Conservation (phyloP, 1,284 basidiomycete genomes). For the Athelia sp. region DNA sequence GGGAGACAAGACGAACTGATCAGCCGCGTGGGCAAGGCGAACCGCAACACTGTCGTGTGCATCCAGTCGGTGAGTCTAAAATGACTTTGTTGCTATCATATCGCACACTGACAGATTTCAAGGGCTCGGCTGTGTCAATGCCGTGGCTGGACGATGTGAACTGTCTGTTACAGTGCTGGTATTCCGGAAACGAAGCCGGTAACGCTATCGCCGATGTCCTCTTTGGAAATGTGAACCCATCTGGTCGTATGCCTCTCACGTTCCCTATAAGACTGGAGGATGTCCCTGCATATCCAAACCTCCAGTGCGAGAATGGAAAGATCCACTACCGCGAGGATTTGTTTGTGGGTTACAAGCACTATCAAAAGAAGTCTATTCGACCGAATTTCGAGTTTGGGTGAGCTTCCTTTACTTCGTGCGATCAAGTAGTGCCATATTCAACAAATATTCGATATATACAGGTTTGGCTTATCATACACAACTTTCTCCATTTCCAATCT, state of each 20-base stretch:
- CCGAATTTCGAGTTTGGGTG: constrained; percentile 72
- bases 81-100: not conserved
- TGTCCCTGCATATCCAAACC: constrained; percentile 57
- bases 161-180: constrained; percentile 61
- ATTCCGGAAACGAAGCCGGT: constrained; percentile 73
- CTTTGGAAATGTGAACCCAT: constrained; percentile 69
- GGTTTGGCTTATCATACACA: constrained; percentile 72
- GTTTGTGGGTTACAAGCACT: constrained; percentile 72
- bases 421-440: too few relatives aligned
- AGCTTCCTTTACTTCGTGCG: too few relatives aligned
- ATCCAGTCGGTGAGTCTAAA: constrained; percentile 53
- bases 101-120: not conserved
- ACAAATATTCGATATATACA: too few relatives aligned
- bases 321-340: constrained; percentile 63
- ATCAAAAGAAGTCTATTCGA: constrained; percentile 49
- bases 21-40: constrained; percentile 48
- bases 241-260: constrained; percentile 65
- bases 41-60: constrained; percentile 61
- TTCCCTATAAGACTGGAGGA: constrained; percentile 62
- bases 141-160: constrained; percentile 52
- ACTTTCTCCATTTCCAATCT: constrained; percentile 56
- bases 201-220: constrained; percentile 72
- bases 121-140: constrained; percentile 67
- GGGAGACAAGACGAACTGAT: constrained; percentile 63
- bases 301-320: constrained; percentile 58